These are phyloP conservation scores for Tephrocybe sp. DNA, from an alignment of 768 basidiomycete genomes.

Conservation along the genomic window DNA sequence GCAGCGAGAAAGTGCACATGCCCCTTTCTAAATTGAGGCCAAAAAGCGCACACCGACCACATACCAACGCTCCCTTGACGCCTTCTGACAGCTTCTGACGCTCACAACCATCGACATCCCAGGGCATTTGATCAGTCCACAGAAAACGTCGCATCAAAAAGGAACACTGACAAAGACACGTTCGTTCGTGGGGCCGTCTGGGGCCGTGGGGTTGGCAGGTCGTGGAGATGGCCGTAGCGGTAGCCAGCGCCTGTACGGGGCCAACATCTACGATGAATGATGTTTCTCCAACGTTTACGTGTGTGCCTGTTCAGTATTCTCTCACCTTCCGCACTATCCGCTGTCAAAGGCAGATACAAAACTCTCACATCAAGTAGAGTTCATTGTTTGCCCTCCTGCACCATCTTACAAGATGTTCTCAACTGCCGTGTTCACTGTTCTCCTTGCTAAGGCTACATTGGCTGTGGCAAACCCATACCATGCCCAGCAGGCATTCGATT, in stretches of 20 bases:
- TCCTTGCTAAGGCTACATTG: slow-evolving; percentile 1
- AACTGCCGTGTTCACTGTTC: background rate
- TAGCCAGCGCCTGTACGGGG: too few species aligned
- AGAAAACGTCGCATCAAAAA: too few species aligned
- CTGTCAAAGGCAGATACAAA: background rate
- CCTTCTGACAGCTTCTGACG: too few species aligned
- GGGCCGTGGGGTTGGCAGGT: too few species aligned
- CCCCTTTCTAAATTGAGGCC: too few species aligned
- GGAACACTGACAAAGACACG: background rate
- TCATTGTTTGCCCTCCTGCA: slow-evolving; percentile 6
- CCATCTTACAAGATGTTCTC: slow-evolving; percentile 8
- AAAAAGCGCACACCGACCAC: too few species aligned
- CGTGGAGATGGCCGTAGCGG: too few species aligned
- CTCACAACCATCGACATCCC: too few species aligned
- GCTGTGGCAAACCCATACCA: slow-evolving; percentile 6
- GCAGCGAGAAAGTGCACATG: background rate
- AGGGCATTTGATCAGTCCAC: too few species aligned
- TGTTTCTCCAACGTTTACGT: background rate
- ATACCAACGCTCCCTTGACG: too few species aligned
- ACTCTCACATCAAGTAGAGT: too few species aligned
- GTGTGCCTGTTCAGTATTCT: background rate
- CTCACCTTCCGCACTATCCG: background rate
- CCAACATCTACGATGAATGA: background rate
- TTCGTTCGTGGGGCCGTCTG: background rate
- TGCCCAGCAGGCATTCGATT: background rate